Evolutionary conservation across 768 basidiomycete genomes (phyloP).

Genomic region (Hygrocybe coccinea): DNA sequence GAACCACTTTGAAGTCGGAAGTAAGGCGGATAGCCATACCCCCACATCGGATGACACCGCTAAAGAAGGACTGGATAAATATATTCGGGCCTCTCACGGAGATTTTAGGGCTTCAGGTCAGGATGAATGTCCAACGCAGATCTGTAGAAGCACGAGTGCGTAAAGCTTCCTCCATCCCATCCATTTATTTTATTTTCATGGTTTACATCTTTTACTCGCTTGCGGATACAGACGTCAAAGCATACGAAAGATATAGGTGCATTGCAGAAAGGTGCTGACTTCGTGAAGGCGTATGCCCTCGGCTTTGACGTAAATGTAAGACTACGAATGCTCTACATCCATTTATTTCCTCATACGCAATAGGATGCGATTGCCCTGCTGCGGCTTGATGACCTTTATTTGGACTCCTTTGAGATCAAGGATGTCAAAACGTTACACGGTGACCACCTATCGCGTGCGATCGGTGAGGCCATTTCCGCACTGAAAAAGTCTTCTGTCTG

Average conservation of each 20-base stretch:
- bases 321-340: background rate
- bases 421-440: constrained; percentile 98
- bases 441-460: constrained; percentile 96
- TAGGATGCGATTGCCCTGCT: constrained; percentile 95
- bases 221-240: constrained; percentile 72
- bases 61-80: constrained; percentile 95
- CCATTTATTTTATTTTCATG: background rate
- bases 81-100: constrained; percentile 95
- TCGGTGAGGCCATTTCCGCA: constrained; percentile 50
- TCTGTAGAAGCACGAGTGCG: constrained; percentile 90
- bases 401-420: constrained; percentile 98
- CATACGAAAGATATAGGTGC: constrained; percentile 91
- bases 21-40: constrained; percentile 87
- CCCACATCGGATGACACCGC: constrained; percentile 93
- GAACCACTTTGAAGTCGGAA: constrained; percentile 68
- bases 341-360: background rate
- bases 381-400: constrained; percentile 92
- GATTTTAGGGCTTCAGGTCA: constrained; percentile 88
- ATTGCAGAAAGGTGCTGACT: constrained; percentile 95
- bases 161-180: constrained; percentile 9
- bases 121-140: constrained; percentile 91
- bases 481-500: constrained; percentile 1
- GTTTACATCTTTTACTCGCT: background rate
- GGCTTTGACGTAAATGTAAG: constrained; percentile 92
- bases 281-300: constrained; percentile 88